Evolutionary conservation across 2,329 filamentous ascomycete genomes (phyloP).

Genomic region (Verticillium longisporum): DNA sequence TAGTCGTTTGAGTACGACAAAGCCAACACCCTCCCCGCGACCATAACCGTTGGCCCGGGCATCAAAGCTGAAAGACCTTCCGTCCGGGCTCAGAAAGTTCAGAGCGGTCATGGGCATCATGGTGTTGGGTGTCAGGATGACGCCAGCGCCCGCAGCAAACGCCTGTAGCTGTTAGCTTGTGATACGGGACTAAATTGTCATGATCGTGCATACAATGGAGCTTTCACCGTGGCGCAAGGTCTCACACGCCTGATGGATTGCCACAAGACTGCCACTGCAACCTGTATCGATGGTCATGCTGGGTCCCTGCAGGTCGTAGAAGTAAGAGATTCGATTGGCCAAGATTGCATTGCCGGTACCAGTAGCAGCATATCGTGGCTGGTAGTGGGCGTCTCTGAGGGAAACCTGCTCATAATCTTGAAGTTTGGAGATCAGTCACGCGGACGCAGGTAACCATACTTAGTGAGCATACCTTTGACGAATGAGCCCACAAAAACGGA

Average conservation of each 20-base stretch:
- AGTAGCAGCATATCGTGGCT: conserved; percentile 44
- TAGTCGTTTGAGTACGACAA: conserved; percentile 54
- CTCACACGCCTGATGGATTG: conserved; percentile 45
- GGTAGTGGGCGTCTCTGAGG: conserved; percentile 41
- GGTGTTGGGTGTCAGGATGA: conserved; percentile 48
- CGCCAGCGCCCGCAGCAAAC: conserved; percentile 42
- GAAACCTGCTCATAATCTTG: conserved; percentile 43
- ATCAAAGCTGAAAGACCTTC: conserved; percentile 49
- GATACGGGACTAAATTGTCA: not conserved
- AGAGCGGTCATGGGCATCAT: conserved; percentile 50
- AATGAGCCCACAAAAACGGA: conserved; percentile 45
- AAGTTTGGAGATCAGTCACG: not conserved
- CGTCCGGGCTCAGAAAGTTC: conserved; percentile 44
- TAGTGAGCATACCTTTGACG: conserved; percentile 32
- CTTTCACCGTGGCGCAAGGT: conserved; percentile 38
- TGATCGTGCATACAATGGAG: conserved; percentile 22
- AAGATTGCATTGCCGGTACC: conserved; percentile 47
- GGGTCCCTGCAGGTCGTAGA: conserved; percentile 47
- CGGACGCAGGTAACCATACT: conserved; percentile 1
- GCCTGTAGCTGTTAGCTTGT: conserved; percentile 22
- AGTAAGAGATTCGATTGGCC: conserved; percentile 49
- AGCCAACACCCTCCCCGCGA: conserved; percentile 54
- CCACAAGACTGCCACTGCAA: conserved; percentile 49
- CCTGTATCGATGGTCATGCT: conserved; percentile 54
- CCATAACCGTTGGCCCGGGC: conserved; percentile 56